A percentile compares a stretch with the other conserved stretches of the same genome.
Conservation (phyloP, 352 stramenopile species). For the Phytophthora multivora region DNA sequence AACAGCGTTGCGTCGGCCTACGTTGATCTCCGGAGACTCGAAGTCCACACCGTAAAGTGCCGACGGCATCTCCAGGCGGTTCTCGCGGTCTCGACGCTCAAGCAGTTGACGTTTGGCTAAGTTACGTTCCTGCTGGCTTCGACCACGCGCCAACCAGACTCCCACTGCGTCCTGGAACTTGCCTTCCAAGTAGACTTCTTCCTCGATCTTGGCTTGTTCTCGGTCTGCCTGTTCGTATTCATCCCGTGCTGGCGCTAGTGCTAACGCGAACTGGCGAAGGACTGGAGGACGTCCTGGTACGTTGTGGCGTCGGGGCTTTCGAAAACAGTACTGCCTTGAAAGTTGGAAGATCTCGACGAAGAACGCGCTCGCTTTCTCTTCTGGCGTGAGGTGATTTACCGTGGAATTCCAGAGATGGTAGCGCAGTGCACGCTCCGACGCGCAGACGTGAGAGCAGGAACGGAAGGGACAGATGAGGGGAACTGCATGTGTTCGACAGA, state of each 20-base stretch:
- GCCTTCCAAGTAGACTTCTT: slow-evolving; percentile 69
- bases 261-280: slow-evolving; percentile 5
- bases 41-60: slow-evolving; percentile 72
- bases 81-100: slow-evolving; percentile 35
- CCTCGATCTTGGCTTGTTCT: slow-evolving; percentile 37
- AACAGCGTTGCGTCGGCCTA: slow-evolving; percentile 65
- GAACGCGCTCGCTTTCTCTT: slow-evolving; percentile 61
- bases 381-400: slow-evolving; percentile 50
- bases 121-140: slow-evolving; percentile 44
- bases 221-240: slow-evolving; percentile 26
- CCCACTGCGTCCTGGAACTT: slow-evolving; percentile 64
- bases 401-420: slow-evolving; percentile 82
- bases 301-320: slow-evolving; percentile 63
- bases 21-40: slow-evolving; percentile 60
- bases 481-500: slow-evolving; percentile 58
- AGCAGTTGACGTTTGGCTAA: slow-evolving; percentile 39
- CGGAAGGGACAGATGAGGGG: slow-evolving; percentile 80
- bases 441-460: slow-evolving; percentile 69
- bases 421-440: slow-evolving; percentile 64
- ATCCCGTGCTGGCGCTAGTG: slow-evolving; percentile 16
- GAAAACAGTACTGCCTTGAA: slow-evolving; percentile 77
- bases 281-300: slow-evolving; percentile 20
- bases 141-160: slow-evolving; percentile 47
- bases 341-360: slow-evolving; percentile 82
- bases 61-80: slow-evolving; percentile 43